Evolutionary conservation across 1,139 yeast species (phyloP).

Genomic region (Waltiozyma sp.): DNA sequence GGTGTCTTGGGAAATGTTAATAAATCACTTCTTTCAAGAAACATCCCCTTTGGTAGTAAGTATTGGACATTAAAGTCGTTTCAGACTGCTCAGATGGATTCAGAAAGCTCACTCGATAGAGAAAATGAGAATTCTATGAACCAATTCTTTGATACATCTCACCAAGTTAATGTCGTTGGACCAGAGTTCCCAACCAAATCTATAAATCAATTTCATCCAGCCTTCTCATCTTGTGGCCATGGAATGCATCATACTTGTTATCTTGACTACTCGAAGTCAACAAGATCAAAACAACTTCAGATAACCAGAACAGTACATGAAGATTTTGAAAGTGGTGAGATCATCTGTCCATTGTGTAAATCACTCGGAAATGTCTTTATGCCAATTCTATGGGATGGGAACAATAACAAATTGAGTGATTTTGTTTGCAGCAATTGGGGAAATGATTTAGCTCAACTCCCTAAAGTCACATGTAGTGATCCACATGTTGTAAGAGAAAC

Average conservation of each 20-base stretch:
- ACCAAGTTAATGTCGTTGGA: conserved; percentile 36
- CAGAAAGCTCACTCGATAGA: conserved; percentile 17
- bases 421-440: conserved; percentile 11
- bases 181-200: conserved; percentile 44
- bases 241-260: conserved; percentile 85
- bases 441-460: conserved; percentile 7
- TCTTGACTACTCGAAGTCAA: conserved; percentile 44
- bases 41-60: conserved; percentile 49
- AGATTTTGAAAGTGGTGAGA: conserved; percentile 57
- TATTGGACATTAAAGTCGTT: conserved; percentile 63
- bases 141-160: neutral
- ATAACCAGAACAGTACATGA: conserved; percentile 79
- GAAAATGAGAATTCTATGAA: neutral
- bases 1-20: conserved; percentile 60
- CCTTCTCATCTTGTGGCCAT: conserved; percentile 84
- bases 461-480: conserved; percentile 4
- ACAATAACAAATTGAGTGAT: conserved; percentile 6
- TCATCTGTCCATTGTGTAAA: conserved; percentile 85
- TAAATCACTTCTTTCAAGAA: conserved; percentile 49
- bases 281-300: conserved; percentile 50
- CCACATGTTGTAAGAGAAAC: neutral
- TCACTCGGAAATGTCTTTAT: conserved; percentile 75
- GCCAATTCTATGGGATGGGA: conserved; percentile 32
- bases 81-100: conserved; percentile 41
- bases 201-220: conserved; percentile 13